phyloP scores from a whole-genome alignment of 2,329 filamentous ascomycete genomes.

The Lasiodiplodia gonubiensis region DNA sequence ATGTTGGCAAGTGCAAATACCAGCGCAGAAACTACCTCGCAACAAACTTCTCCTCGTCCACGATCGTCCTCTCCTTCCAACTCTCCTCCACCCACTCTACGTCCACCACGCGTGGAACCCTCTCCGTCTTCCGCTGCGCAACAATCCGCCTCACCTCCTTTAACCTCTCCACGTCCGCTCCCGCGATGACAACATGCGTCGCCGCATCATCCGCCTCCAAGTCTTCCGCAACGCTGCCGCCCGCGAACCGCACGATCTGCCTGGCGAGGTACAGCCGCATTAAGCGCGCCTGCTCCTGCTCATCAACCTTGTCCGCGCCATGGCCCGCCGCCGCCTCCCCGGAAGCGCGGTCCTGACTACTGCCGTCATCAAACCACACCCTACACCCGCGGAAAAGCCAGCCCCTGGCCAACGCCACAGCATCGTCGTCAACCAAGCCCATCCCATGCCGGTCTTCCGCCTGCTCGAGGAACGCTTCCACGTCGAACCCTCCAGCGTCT shows the following conservation, averaged over 20 bases:
- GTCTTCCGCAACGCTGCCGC: conserved; percentile 62
- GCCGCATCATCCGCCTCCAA: conserved; percentile 56
- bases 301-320: neutral
- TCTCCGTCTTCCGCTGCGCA: conserved; percentile 43
- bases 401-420: conserved; percentile 2
- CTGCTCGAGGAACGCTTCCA: neutral
- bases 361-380: conserved; percentile 32
- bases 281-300: neutral
- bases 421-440: neutral
- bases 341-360: neutral
- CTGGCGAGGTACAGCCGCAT: conserved; percentile 53
- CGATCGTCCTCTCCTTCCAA: conserved; percentile 76
- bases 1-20: too few species aligned
- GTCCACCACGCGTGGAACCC: conserved; percentile 71
- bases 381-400: conserved; percentile 42
- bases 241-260: conserved; percentile 71
- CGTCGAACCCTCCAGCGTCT: neutral
- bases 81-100: conserved; percentile 77
- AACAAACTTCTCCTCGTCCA: conserved; percentile 67
- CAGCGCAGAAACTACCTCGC: neutral
- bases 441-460: neutral
- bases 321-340: conserved; percentile 22
- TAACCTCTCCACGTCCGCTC: conserved; percentile 49
- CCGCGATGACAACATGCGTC: conserved; percentile 74
- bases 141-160: conserved; percentile 55